These are phyloP conservation scores for Hyphopichia homilentoma DNA, from an alignment of 805 yeast genomes.

Conservation along the genomic window DNA sequence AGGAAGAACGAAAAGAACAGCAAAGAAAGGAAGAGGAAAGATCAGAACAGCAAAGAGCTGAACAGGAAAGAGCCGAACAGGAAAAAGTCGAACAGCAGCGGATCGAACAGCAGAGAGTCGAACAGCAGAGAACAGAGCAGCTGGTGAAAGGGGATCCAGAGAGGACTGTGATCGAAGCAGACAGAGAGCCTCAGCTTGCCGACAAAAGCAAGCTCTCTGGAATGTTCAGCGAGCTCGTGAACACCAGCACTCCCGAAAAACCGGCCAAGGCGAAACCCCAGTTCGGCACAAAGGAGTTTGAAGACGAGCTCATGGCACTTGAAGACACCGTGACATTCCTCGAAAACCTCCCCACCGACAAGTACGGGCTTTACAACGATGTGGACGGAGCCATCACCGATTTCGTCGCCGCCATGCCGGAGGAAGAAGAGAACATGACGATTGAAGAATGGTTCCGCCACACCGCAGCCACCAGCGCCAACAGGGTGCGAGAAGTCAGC, in stretches of 20 bases:
- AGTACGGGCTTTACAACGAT: constrained; percentile 53
- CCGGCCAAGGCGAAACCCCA: neutral
- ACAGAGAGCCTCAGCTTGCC: too few species aligned
- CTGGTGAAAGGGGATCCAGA: neutral
- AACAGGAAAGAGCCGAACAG: neutral
- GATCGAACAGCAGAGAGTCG: neutral
- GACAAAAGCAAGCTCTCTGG: constrained; percentile 7
- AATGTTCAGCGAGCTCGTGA: constrained; percentile 8
- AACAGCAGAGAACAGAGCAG: neutral
- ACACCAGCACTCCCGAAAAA: constrained; percentile 13
- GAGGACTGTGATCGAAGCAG: too few species aligned
- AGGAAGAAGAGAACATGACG: constrained; percentile 62
- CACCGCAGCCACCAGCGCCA: constrained; percentile 52
- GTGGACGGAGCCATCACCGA: constrained; percentile 60
- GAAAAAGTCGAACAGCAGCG: neutral
- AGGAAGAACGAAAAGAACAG: neutral
- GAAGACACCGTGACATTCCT: constrained; percentile 30
- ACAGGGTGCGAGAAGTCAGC: constrained; percentile 44
- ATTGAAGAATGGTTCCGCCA: constrained; percentile 65
- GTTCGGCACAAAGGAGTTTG: neutral
- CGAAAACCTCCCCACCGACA: constrained; percentile 28
- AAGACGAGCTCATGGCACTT: constrained; percentile 1
- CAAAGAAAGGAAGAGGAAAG: neutral
- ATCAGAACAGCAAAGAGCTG: neutral
- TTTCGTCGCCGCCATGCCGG: constrained; percentile 68